phyloP scores from a whole-genome alignment of 2,329 filamentous ascomycete genomes.

The Leptographium flavum region DNA sequence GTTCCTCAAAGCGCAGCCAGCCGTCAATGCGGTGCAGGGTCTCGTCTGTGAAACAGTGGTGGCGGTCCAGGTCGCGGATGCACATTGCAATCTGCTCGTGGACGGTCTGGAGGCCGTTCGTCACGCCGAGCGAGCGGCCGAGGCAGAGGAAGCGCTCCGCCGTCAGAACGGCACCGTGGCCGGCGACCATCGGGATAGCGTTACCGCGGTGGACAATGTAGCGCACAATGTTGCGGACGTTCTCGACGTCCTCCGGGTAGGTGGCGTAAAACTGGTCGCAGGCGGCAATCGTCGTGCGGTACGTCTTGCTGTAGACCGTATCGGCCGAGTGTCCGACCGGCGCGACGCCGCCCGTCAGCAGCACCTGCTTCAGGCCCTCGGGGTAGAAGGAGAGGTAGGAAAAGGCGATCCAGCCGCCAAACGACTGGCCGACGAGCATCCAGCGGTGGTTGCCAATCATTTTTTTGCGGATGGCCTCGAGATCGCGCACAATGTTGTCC shows the following conservation, averaged over 20 bases:
- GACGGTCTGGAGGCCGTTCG: slow-evolving; percentile 3
- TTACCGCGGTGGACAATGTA: neutral
- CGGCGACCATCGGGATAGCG: neutral
- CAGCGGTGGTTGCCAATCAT: slow-evolving; percentile 42
- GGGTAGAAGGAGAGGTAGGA: slow-evolving; percentile 57
- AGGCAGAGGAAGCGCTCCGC: slow-evolving; percentile 9
- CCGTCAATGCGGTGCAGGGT: slow-evolving; percentile 2
- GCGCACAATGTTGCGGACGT: neutral
- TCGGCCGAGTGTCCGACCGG: slow-evolving; percentile 46
- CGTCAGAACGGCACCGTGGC: slow-evolving; percentile 5
- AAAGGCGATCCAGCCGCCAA: slow-evolving; percentile 58
- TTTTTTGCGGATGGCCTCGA: slow-evolving; percentile 51
- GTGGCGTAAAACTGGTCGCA: slow-evolving; percentile 52
- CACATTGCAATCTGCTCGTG: neutral
- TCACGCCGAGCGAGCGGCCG: slow-evolving; percentile 10
- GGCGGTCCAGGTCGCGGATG: neutral
- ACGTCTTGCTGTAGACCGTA: slow-evolving; percentile 46
- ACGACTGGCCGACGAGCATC: slow-evolving; percentile 57
- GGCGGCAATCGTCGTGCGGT: slow-evolving; percentile 38
- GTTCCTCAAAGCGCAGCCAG: slow-evolving; percentile 10
- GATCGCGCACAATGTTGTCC: slow-evolving; percentile 60
- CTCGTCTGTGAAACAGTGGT: neutral
- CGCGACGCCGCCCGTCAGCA: slow-evolving; percentile 52
- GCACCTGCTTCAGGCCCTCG: slow-evolving; percentile 45
- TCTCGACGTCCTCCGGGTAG: slow-evolving; percentile 47